A percentile compares a stretch with the other conserved stretches of the same genome.
phyloP scores from a whole-genome alignment of 768 basidiomycete genomes.

The Trametes sanguinea region DNA sequence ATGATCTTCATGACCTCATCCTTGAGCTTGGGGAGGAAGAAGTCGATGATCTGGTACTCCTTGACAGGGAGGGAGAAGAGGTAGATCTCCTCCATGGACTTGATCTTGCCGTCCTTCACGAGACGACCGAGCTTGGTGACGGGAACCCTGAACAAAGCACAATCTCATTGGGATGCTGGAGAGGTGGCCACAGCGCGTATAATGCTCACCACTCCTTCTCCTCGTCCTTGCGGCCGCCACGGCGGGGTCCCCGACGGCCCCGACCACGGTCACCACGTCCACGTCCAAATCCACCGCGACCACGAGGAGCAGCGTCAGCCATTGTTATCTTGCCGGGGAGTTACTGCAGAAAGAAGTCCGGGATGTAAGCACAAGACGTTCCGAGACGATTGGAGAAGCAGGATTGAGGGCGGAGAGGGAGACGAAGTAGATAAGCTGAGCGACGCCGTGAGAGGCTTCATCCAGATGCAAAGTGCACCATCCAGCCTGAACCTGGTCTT shows the following conservation, averaged over 20 bases:
- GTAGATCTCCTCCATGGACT: constrained; percentile 99
- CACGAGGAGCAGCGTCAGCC: constrained; percentile 77
- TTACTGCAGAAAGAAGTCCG: constrained; percentile 22
- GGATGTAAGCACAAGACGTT: constrained; percentile 25
- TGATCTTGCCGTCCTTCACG: constrained; percentile 99
- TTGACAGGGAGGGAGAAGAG: constrained; percentile 99
- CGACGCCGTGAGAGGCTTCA: constrained; percentile 5
- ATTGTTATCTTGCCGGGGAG: constrained; percentile 43
- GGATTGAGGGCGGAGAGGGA: not conserved
- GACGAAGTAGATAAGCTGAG: not conserved
- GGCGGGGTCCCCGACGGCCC: constrained; percentile 79
- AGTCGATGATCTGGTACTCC: constrained; percentile 99
- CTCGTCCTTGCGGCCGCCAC: constrained; percentile 98
- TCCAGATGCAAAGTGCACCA: constrained; percentile 12
- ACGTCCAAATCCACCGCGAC: constrained; percentile 81
- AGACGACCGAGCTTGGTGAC: constrained; percentile 99
- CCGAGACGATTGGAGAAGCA: not conserved
- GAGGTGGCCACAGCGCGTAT: not conserved
- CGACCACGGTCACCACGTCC: constrained; percentile 78
- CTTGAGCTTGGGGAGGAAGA: constrained; percentile 99
- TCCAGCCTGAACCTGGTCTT: constrained; percentile 17
- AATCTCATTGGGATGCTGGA: not conserved
- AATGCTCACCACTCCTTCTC: constrained; percentile 96
- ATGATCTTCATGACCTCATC: constrained; percentile 99
- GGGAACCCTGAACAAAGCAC: constrained; percentile 65